Percentiles rank a stretch among this genome's conserved stretches.
Conservation (phyloP, 306 rosid genomes). For the Sindora glabra region DNA sequence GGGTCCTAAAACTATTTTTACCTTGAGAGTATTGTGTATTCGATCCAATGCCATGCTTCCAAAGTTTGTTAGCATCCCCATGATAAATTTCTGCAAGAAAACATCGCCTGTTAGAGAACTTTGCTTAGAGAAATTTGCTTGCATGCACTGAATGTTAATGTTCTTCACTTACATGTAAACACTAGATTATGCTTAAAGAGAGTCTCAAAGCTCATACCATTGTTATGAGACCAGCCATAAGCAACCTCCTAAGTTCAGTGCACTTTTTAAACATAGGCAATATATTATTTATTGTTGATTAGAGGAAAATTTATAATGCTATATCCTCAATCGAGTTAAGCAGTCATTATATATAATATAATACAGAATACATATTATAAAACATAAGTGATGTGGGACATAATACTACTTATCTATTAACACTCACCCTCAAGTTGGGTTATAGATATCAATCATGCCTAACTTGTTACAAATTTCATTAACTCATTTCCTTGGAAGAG, state of each 20-base stretch:
- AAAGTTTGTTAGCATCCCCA: slow-evolving; percentile 96
- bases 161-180: not conserved
- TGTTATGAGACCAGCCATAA: not conserved
- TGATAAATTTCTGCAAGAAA: slow-evolving; percentile 69
- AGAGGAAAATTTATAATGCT: no score
- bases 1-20: slow-evolving; percentile 20
- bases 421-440: no score
- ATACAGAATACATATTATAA: no score
- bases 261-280: not conserved
- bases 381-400: no score
- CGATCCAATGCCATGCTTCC: slow-evolving; percentile 90
- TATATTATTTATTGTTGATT: no score
- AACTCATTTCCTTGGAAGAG: no score
- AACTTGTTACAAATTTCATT: no score
- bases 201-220: not conserved
- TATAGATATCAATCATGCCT: no score
- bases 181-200: not conserved
- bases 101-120: slow-evolving; percentile 5
- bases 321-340: no score
- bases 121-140: slow-evolving; percentile 1
- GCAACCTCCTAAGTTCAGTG: not conserved
- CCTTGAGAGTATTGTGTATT: slow-evolving; percentile 95
- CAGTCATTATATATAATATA: no score
- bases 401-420: no score
- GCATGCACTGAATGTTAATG: slow-evolving; percentile 1